Percentiles rank a stretch among this genome's conserved stretches.
These are phyloP conservation scores for Kalmusia sp. DNA, from an alignment of 2,329 filamentous ascomycete genomes.

Conservation along the genomic window DNA sequence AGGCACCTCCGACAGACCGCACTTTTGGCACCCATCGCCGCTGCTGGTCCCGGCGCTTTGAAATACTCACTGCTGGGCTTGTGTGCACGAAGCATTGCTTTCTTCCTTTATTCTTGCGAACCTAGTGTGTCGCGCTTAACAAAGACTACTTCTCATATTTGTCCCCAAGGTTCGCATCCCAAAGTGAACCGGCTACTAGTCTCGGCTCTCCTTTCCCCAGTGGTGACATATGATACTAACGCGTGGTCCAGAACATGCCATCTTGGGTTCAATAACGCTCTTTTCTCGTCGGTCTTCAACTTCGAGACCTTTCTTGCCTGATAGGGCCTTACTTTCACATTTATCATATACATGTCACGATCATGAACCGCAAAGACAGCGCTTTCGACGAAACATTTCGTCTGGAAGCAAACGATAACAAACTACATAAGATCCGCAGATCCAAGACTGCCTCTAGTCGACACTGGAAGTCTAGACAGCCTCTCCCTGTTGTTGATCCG, in stretches of 20 bases:
- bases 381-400: slow-evolving; percentile 36
- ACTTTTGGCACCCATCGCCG: slow-evolving; percentile 14
- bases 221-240: neutral
- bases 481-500: slow-evolving; percentile 10
- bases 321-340: neutral
- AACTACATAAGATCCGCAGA: slow-evolving; percentile 22
- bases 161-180: slow-evolving; percentile 1
- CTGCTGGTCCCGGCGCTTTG: slow-evolving; percentile 19
- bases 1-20: slow-evolving; percentile 11
- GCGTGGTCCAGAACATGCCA: neutral
- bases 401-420: slow-evolving; percentile 23
- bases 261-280: neutral
- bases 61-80: slow-evolving; percentile 5
- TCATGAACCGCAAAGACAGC: slow-evolving; percentile 45
- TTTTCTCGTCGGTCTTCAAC: neutral
- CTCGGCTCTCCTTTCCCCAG: neutral
- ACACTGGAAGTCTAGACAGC: slow-evolving; percentile 23
- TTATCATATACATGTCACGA: slow-evolving; percentile 25
- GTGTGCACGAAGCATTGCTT: neutral
- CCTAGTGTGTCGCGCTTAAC: neutral
- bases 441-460: slow-evolving; percentile 34
- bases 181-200: slow-evolving; percentile 4
- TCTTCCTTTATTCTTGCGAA: neutral
- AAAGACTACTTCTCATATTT: neutral
- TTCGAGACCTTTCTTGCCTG: neutral